A percentile compares a stretch with the other conserved stretches of the same genome.
Evolutionary conservation across 164 flowering plant genomes (phyloP).

Genomic region (Aristolochia fimbriata): DNA sequence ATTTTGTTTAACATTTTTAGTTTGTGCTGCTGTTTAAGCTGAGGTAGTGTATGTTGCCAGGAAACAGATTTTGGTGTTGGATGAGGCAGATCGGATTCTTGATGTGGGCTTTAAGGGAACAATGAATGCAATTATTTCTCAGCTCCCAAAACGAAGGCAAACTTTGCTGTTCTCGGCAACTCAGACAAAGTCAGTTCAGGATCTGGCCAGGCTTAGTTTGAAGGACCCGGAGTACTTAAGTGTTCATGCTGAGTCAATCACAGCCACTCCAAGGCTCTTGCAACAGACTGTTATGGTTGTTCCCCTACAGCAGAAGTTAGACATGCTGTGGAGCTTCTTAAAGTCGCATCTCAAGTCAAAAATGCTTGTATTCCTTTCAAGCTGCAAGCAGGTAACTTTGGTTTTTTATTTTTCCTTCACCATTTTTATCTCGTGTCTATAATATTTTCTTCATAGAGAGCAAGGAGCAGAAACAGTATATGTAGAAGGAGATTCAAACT

Average conservation of each 20-base stretch:
- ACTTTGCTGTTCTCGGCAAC: slow-evolving; percentile 94
- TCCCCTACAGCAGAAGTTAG: slow-evolving; percentile 75
- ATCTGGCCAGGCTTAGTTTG: slow-evolving; percentile 94
- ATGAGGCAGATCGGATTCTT: slow-evolving; percentile 97
- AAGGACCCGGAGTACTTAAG: slow-evolving; percentile 90
- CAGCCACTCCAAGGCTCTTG: slow-evolving; percentile 74
- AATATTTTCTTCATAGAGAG: too few relatives aligned
- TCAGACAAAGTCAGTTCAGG: slow-evolving; percentile 89
- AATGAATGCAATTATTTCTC: slow-evolving; percentile 79
- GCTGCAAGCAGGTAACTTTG: slow-evolving; percentile 71
- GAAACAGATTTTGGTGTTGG: slow-evolving; percentile 88
- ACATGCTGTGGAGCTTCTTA: slow-evolving; percentile 90
- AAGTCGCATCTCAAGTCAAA: slow-evolving; percentile 75
- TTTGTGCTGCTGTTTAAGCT: slow-evolving; percentile 2
- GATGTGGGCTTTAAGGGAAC: slow-evolving; percentile 60
- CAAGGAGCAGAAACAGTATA: too few relatives aligned
- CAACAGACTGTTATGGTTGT: slow-evolving; percentile 69
- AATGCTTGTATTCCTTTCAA: slow-evolving; percentile 83
- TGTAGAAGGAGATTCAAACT: too few relatives aligned
- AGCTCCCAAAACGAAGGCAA: slow-evolving; percentile 75
- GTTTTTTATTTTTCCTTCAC: too few relatives aligned
- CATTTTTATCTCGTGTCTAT: too few relatives aligned
- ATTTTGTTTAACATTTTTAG: neutral
- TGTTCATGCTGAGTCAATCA: slow-evolving; percentile 74
- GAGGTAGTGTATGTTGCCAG: slow-evolving; percentile 25